phyloP scores from a whole-genome alignment of 331 rosid genomes.

The Malus hybrid region DNA sequence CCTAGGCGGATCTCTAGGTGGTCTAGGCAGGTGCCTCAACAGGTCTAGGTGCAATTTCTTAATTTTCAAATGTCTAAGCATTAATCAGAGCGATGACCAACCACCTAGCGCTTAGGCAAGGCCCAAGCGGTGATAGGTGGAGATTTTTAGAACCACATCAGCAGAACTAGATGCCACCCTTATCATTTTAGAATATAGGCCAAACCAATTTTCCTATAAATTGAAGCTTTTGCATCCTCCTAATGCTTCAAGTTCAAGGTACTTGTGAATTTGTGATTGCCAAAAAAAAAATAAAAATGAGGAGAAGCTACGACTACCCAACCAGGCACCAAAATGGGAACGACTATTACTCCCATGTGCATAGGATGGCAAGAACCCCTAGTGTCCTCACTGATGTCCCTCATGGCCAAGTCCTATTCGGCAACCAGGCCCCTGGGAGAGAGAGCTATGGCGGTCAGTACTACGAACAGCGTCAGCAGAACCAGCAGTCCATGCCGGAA shows the following conservation, averaged over 20 bases:
- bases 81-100: not conserved
- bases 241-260: not conserved
- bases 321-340: not conserved
- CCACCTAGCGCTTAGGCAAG: too few relatives aligned
- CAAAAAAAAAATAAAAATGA: not conserved
- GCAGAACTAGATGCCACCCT: slow-evolving; percentile 44
- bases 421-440: slow-evolving; percentile 14
- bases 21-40: too few relatives aligned
- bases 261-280: not conserved
- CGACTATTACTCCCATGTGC: slow-evolving; percentile 15
- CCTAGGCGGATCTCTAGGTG: too few relatives aligned
- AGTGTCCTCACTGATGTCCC: slow-evolving; percentile 34
- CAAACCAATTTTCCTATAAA: slow-evolving; percentile 18
- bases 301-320: not conserved
- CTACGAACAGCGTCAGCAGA: not conserved
- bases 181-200: slow-evolving; percentile 24
- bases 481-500: slow-evolving; percentile 9
- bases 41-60: too few relatives aligned
- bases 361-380: slow-evolving; percentile 21
- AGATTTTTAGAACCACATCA: too few relatives aligned
- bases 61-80: too few relatives aligned
- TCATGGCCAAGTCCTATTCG: slow-evolving; percentile 18
- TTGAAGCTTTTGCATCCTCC: not conserved
- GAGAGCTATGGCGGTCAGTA: not conserved
- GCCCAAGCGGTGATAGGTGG: too few relatives aligned